phyloP scores from a whole-genome alignment of 2,329 filamentous ascomycete species.

The Trichoderma harzianum region DNA sequence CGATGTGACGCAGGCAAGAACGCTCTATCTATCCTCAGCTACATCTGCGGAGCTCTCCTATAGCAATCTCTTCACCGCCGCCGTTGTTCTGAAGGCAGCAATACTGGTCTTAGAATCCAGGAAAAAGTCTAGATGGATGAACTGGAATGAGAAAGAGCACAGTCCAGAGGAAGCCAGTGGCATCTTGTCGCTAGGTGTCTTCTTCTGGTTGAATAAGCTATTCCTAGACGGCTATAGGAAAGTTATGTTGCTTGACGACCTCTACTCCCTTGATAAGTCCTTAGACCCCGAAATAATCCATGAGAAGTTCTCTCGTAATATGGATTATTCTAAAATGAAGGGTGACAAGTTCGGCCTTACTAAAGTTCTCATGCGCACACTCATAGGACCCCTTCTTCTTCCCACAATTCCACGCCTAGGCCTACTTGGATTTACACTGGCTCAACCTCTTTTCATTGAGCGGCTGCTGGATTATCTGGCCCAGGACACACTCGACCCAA shows the following conservation, averaged over 20 bases:
- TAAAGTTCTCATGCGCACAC: not conserved
- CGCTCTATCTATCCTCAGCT: not conserved
- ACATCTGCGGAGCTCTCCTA: not conserved
- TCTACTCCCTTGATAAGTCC: not conserved
- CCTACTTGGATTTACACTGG: not conserved
- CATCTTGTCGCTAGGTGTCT: not conserved
- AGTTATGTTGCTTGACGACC: not conserved
- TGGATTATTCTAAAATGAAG: not conserved
- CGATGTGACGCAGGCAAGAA: not conserved
- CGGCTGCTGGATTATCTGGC: not conserved
- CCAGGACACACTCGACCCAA: not conserved
- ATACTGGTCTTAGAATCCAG: not conserved
- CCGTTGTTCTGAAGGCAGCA: not conserved
- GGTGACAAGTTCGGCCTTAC: not conserved
- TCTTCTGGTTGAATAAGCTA: not conserved
- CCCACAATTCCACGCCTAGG: not conserved
- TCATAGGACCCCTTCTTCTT: not conserved
- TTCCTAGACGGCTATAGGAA: not conserved
- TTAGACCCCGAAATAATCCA: not conserved
- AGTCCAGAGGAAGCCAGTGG: not conserved
- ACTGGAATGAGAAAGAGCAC: not conserved
- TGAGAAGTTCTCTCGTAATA: not conserved
- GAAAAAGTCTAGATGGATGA: not conserved
- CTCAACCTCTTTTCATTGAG: not conserved
- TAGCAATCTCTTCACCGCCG: not conserved